Percentiles rank a stretch among this genome's conserved stretches.
These are phyloP conservation scores for Cercospora zeae-maydis DNA, from an alignment of 2,329 filamentous ascomycete genomes.

Conservation along the genomic window DNA sequence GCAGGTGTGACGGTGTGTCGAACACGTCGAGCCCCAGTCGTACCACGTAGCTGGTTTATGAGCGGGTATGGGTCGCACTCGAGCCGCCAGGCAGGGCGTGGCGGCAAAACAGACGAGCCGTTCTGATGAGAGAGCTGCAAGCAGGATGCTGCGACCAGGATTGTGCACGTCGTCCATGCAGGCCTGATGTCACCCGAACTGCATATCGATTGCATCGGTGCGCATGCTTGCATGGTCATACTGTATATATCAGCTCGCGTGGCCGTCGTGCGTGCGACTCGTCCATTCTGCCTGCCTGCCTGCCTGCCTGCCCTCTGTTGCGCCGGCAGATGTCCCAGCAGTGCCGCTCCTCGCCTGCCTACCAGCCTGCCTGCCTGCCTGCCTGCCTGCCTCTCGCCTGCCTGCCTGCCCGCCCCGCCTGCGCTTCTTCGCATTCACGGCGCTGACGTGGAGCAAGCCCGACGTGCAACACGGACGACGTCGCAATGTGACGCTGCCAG, in stretches of 20 bases:
- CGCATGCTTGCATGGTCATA: background rate
- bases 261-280: background rate
- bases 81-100: background rate
- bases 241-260: background rate
- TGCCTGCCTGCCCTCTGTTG: no score
- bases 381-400: background rate
- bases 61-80: background rate
- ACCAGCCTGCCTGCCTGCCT: background rate
- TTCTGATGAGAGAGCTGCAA: background rate
- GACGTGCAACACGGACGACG: background rate
- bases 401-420: background rate
- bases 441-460: no score
- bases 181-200: constrained; percentile 6
- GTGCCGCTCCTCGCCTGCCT: background rate
- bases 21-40: constrained; percentile 1
- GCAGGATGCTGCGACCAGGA: background rate
- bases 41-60: background rate
- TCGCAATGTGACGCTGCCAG: constrained; percentile 1
- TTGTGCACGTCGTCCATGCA: background rate
- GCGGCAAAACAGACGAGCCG: background rate
- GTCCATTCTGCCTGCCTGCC: background rate
- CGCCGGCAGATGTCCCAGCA: background rate
- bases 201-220: constrained; percentile 6
- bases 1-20: background rate
- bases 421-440: no score